phyloP scores from a whole-genome alignment of 106 monocot species.

The Acorus calamus region DNA sequence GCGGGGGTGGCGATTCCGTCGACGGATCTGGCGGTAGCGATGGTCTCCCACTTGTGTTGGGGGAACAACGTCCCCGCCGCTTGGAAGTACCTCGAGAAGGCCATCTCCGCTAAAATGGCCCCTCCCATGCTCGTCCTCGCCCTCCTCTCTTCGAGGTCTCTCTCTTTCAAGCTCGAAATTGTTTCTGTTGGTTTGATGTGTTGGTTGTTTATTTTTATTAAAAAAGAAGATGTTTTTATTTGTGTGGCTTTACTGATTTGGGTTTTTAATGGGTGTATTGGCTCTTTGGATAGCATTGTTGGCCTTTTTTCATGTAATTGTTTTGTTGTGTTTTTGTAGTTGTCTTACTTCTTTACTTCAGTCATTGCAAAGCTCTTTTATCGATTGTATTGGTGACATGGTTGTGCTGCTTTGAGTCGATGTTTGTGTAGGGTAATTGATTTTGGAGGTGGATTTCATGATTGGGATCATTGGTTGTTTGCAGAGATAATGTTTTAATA shows the following conservation, averaged over 20 bases:
- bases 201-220: not conserved
- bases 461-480: no score
- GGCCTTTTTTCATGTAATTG: no score
- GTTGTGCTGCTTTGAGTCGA: no score
- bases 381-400: no score
- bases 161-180: not conserved
- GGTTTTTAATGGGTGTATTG: no score
- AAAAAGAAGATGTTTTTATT: not conserved
- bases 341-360: no score
- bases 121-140: slow-evolving; percentile 60
- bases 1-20: slow-evolving; percentile 25
- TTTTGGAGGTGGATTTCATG: no score
- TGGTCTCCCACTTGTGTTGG: slow-evolving; percentile 40
- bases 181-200: not conserved
- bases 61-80: slow-evolving; percentile 28
- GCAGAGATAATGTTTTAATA: no score
- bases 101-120: slow-evolving; percentile 45
- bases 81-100: slow-evolving; percentile 86
- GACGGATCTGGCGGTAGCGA: slow-evolving; percentile 17
- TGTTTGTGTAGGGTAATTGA: no score
- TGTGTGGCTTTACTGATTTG: not conserved
- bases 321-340: no score
- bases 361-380: no score
- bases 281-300: no score
- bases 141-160: slow-evolving; percentile 57